Conservation (phyloP, 345 rosid species). For the Hibiscus mutabilis region DNA sequence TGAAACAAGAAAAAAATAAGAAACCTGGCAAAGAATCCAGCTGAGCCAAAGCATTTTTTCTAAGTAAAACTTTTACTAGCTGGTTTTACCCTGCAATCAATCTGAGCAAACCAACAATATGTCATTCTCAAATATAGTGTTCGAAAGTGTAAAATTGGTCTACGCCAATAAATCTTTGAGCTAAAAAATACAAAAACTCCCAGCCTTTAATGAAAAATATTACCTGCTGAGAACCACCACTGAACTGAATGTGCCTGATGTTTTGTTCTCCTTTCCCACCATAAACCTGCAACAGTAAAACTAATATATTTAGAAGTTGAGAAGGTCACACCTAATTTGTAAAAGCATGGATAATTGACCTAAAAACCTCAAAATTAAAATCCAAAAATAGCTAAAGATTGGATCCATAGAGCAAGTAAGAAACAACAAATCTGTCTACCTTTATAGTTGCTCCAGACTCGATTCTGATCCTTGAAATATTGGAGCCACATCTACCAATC, state of each 20-base stretch:
- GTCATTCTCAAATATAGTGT: not conserved
- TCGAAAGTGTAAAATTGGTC: not conserved
- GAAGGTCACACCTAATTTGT: not conserved
- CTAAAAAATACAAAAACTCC: not conserved
- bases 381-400: constrained; percentile 1
- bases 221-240: constrained; percentile 61
- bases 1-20: not conserved
- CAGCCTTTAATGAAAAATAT: not conserved
- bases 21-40: not conserved
- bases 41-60: not conserved
- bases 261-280: constrained; percentile 61
- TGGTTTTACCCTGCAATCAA: not conserved
- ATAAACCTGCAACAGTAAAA: constrained; percentile 31
- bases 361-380: not conserved
- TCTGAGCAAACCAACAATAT: not conserved
- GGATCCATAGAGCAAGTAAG: not conserved
- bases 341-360: not conserved
- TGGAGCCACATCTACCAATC: constrained; percentile 58
- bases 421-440: constrained; percentile 19
- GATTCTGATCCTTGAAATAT: constrained; percentile 59
- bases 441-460: constrained; percentile 63
- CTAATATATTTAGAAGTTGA: not conserved
- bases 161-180: not conserved
- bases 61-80: not conserved
- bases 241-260: constrained; percentile 55